Evolutionary conservation across 2,329 filamentous ascomycete species (phyloP).

Genomic region (Fusarium pseudoanthophilum): DNA sequence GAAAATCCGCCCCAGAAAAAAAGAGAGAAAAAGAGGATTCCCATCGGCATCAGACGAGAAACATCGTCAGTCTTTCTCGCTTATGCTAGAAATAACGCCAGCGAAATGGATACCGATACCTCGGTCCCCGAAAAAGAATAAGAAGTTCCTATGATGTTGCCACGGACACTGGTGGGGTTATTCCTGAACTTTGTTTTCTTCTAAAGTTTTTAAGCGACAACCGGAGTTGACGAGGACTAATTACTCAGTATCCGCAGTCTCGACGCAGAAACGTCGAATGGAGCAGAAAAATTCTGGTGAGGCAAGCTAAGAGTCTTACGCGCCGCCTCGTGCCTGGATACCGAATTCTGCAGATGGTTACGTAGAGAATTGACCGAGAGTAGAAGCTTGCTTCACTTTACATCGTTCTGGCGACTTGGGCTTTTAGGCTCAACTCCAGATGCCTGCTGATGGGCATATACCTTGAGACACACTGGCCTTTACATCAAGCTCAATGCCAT

Average conservation of each 20-base stretch:
- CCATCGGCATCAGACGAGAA: conserved; percentile 22
- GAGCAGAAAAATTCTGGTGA: conserved; percentile 15
- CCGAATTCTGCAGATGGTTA: not conserved
- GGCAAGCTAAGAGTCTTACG: conserved; percentile 20
- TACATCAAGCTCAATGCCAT: not conserved
- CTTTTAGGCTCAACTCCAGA: not conserved
- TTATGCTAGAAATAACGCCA: conserved; percentile 6
- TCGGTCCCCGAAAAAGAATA: conserved; percentile 25
- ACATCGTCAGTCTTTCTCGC: conserved; percentile 26
- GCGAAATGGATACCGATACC: not conserved
- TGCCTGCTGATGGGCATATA: not conserved
- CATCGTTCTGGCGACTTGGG: not conserved
- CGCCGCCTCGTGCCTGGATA: conserved; percentile 16
- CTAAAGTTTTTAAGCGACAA: conserved; percentile 24
- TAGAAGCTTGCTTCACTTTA: not conserved
- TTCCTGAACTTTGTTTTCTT: conserved; percentile 12
- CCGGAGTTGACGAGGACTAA: conserved; percentile 44
- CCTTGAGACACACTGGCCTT: not conserved
- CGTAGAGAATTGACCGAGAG: conserved; percentile 1
- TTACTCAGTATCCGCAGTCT: conserved; percentile 40
- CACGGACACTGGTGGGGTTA: conserved; percentile 40
- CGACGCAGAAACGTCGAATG: conserved; percentile 7
- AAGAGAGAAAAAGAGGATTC: conserved; percentile 20
- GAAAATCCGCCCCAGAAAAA: conserved; percentile 8
- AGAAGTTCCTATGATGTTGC: conserved; percentile 35